Base-by-base conservation (phyloP, 345 rosid species). In the Rhodamnia argentea region DNA sequence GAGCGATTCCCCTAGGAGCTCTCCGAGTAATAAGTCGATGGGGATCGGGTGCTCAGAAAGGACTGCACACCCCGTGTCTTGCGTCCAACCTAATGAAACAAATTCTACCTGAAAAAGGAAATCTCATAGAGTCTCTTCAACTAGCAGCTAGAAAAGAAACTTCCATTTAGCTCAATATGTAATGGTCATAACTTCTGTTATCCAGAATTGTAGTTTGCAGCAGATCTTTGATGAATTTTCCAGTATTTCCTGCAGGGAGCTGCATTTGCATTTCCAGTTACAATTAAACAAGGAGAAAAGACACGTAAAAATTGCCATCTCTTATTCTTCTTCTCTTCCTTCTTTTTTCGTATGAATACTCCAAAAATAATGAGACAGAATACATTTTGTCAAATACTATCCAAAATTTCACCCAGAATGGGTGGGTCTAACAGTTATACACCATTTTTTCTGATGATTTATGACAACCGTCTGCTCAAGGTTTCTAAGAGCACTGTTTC, bases 321-420 rank as follows among this genome's bases (percentile, higher is more conserved):
- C 81, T 70, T 37, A 70, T 18, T 23, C 26, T 70, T 37, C 81
- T 37, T 20, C 47, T 70, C 47, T 70, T 37, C 81, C 81, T 37
- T 37, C 24, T 70, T 11, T 51, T 70, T 70, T 70, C 13, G 20
- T 82, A 24, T 52, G 56, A 82, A 23, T 47, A 44, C 54, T 52
- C 47, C 55, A 82, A 24, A 50, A 82, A 82, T 82, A 82, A 50
- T 55, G 14, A 13, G 83, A 82, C 42, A 24, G 13, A 82, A 13
- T 82, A 54, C 57, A 82, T 27, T 82, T 13, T 47, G 32, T 27
- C 37, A 52, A 52, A 29, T 52, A 44, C 29, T 82, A 70, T 82
- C 62, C 92, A 89, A 89, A 91, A 91, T 88, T 89, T 84, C 82
- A 83, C 90, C 91, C 88, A 6, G 5, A 58, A 23, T 40, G 51